Conservation (phyloP, 139 green algal genomes). For the Zygnema circumcarinatum region DNA sequence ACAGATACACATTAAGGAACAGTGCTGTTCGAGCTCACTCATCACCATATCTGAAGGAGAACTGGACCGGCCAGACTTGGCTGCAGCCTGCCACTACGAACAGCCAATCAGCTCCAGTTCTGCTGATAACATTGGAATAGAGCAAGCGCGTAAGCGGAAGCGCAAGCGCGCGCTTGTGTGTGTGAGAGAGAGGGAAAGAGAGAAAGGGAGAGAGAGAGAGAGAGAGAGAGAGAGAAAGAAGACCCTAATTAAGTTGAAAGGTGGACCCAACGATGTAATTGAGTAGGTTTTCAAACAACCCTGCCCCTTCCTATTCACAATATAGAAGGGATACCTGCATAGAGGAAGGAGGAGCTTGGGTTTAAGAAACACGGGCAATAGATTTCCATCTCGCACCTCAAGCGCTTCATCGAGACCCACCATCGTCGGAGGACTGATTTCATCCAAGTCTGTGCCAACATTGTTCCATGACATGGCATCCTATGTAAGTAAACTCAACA, state of each 20-base stretch:
- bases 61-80: neutral
- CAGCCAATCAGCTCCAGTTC: neutral
- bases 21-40: neutral
- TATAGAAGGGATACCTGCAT: too few species aligned
- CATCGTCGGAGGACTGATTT: constrained; percentile 11
- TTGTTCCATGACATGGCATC: neutral
- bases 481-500: neutral
- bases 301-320: too few species aligned
- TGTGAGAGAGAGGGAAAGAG: neutral
- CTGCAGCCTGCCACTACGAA: constrained; percentile 4
- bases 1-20: too few species aligned
- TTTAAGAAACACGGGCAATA: too few species aligned
- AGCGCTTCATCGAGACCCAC: constrained; percentile 5
- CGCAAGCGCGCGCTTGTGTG: neutral
- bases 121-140: neutral
- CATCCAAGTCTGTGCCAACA: neutral
- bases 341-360: too few species aligned
- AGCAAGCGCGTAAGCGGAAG: neutral
- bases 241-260: neutral
- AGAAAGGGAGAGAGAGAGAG: neutral
- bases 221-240: neutral
- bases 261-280: too few species aligned
- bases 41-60: neutral
- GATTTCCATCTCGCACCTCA: too few species aligned
- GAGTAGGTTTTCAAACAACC: too few species aligned